Conservation (phyloP, 164 flowering plant species). For the Cinnamomum chago region DNA sequence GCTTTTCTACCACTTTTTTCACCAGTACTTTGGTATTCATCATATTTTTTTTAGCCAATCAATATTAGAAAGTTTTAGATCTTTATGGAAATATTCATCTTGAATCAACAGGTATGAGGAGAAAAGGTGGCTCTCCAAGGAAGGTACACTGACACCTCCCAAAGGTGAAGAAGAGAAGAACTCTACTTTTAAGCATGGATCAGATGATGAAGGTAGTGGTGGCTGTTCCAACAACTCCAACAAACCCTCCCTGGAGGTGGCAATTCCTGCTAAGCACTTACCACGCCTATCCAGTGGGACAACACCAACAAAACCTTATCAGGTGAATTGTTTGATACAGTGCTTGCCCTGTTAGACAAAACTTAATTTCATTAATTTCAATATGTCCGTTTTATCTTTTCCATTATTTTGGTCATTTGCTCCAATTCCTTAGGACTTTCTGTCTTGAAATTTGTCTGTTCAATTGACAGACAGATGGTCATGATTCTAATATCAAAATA, state of each 20-base stretch:
- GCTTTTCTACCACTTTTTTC: too few species aligned
- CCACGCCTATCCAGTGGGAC: not conserved
- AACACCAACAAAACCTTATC: constrained; percentile 9
- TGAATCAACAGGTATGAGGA: constrained; percentile 41
- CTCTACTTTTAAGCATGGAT: constrained; percentile 9
- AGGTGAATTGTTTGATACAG: constrained; percentile 7
- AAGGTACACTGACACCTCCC: constrained; percentile 22
- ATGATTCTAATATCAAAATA: too few species aligned
- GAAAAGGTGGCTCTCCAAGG: constrained; percentile 37
- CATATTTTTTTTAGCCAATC: not conserved
- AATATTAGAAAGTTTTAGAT: too few species aligned
- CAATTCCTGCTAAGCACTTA: constrained; percentile 4
- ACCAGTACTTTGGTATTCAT: not conserved
- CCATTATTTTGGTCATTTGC: too few species aligned
- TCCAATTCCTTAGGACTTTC: too few species aligned
- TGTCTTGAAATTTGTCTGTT: too few species aligned
- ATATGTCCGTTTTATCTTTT: too few species aligned
- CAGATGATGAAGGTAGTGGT: constrained; percentile 6
- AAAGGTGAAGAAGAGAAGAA: constrained; percentile 16
- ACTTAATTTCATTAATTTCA: too few species aligned
- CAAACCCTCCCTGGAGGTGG: too few species aligned
- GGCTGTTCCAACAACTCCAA: constrained; percentile 3
- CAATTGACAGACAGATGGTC: too few species aligned
- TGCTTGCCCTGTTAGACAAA: not conserved
- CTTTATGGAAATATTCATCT: not conserved